These are phyloP conservation scores for Pyrenochaeta sp. DNA, from an alignment of 2,329 filamentous ascomycete genomes.

Conservation along the genomic window DNA sequence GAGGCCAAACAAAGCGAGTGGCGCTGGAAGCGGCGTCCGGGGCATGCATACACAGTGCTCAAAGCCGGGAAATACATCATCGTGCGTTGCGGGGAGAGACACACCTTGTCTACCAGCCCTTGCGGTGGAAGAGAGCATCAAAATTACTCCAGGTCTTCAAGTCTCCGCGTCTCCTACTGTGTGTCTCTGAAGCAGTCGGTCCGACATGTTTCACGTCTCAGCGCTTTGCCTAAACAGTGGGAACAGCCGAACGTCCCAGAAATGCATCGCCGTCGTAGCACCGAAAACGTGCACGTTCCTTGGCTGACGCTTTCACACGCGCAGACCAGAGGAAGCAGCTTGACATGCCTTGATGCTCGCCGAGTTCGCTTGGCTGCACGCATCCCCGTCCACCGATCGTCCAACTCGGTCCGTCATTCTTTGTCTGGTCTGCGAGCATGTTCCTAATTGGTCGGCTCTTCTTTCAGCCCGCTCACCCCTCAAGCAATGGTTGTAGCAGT, in stretches of 20 bases:
- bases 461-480: not conserved
- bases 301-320: constrained; percentile 21
- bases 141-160: not conserved
- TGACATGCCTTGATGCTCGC: constrained; percentile 11
- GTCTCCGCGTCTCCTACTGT: not conserved
- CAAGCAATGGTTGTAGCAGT: constrained; percentile 6
- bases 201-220: not conserved
- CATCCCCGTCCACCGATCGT: not conserved
- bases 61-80: not conserved
- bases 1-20: not conserved
- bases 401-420: not conserved
- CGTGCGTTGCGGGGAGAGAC: not conserved
- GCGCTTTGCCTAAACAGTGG: not conserved
- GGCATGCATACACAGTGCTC: not conserved
- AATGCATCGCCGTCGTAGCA: not conserved
- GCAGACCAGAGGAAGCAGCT: constrained; percentile 5
- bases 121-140: not conserved
- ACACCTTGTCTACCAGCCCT: not conserved
- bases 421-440: not conserved
- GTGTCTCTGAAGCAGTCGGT: not conserved
- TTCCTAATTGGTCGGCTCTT: not conserved
- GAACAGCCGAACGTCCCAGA: not conserved
- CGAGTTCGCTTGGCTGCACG: constrained; percentile 20
- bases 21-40: constrained; percentile 10
- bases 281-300: constrained; percentile 12